Evolutionary conservation across 306 rosid species (phyloP).

Genomic region (Rubus parviflorus): DNA sequence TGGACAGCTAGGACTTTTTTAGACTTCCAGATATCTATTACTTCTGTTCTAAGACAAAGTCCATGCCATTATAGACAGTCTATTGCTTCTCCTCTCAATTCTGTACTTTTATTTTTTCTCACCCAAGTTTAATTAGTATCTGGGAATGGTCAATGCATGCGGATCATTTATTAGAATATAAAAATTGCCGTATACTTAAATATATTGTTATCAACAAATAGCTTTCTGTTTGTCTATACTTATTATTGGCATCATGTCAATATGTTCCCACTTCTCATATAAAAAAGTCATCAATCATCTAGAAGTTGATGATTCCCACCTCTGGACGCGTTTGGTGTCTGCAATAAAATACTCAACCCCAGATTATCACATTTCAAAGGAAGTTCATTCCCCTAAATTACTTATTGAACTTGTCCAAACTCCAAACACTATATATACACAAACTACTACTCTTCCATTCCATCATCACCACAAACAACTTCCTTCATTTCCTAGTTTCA

Average conservation of each 20-base stretch:
- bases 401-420: background rate
- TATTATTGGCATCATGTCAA: no score
- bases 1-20: background rate
- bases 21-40: background rate
- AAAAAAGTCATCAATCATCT: slow-evolving; percentile 2
- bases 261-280: no score
- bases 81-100: no score
- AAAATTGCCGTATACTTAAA: background rate
- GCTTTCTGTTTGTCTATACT: no score
- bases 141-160: background rate
- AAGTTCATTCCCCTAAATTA: background rate
- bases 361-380: background rate
- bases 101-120: background rate
- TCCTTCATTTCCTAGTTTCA: background rate
- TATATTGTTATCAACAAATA: background rate
- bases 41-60: background rate
- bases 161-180: background rate
- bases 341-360: background rate
- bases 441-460: background rate
- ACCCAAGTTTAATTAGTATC: background rate
- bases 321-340: slow-evolving; percentile 18
- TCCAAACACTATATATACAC: slow-evolving; percentile 13
- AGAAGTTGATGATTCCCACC: slow-evolving; percentile 20
- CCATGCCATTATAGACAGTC: background rate
- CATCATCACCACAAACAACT: slow-evolving; percentile 10